These are phyloP conservation scores for Drechslerella coelobrocha DNA, from an alignment of 2,329 filamentous ascomycete species.

Conservation along the genomic window DNA sequence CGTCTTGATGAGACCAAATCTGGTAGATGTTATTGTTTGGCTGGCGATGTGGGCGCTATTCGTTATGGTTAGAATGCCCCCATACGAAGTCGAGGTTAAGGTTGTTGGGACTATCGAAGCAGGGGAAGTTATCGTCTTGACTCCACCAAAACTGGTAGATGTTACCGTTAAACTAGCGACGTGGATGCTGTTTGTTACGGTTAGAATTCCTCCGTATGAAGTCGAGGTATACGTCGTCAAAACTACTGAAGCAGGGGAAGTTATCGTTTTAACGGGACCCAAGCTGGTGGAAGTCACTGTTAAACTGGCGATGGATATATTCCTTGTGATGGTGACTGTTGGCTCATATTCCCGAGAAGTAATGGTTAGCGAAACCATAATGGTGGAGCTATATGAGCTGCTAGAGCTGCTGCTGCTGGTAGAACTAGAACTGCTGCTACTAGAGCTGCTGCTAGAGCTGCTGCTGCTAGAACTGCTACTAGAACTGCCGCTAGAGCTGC, in stretches of 20 bases:
- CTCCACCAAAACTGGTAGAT: neutral
- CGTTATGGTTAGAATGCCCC: too few species aligned
- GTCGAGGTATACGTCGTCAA: too few species aligned
- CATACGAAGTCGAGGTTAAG: too few species aligned
- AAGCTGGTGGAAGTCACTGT: neutral
- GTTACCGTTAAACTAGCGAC: neutral
- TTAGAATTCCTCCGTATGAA: too few species aligned
- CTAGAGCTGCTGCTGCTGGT: neutral
- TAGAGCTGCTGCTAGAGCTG: neutral
- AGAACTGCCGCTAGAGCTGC: too few species aligned
- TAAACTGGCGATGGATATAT: neutral
- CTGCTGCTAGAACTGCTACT: neutral
- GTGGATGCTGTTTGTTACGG: neutral
- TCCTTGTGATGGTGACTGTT: neutral
- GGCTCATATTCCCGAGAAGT: neutral
- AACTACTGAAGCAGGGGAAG: too few species aligned
- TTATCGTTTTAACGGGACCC: too few species aligned
- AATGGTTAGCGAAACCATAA: neutral
- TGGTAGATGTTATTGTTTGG: too few species aligned
- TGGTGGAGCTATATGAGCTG: neutral
- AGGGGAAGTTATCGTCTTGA: too few species aligned
- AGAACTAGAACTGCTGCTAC: constrained; percentile 1
- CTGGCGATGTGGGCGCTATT: too few species aligned
- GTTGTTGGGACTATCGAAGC: too few species aligned
- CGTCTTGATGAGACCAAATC: too few species aligned